Conservation (phyloP, 176 grass and related monocot genomes). For the Carex parvula region DNA sequence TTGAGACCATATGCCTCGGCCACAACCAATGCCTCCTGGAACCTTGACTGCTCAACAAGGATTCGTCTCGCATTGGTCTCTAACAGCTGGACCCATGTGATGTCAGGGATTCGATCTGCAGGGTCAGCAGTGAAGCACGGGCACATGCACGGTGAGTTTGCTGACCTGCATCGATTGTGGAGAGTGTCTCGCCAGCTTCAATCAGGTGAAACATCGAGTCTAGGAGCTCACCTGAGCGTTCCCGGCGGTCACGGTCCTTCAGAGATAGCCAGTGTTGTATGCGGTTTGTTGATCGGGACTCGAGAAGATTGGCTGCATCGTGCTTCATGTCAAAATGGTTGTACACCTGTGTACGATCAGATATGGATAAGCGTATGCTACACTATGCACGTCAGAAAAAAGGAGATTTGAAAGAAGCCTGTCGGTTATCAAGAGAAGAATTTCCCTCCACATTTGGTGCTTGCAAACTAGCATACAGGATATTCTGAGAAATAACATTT, state of each 20-base stretch:
- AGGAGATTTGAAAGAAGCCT: not conserved
- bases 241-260: conserved; percentile 60
- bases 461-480: not conserved
- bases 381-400: not conserved
- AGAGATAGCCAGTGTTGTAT: conserved; percentile 67
- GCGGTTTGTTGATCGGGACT: conserved; percentile 64
- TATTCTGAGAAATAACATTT: not conserved
- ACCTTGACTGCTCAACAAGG: conserved; percentile 84
- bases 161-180: conserved; percentile 81
- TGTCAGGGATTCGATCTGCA: conserved; percentile 93
- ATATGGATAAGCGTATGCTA: not conserved
- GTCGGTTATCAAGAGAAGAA: not conserved
- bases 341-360: conserved; percentile 53
- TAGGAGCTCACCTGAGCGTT: conserved; percentile 55
- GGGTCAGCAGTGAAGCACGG: conserved; percentile 70
- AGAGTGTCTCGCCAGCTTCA: conserved; percentile 75
- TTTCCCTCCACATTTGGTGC: not conserved
- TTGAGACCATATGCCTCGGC: conserved; percentile 87
- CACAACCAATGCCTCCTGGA: conserved; percentile 92
- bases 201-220: conserved; percentile 83
- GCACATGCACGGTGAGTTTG: conserved; percentile 75
- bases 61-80: conserved; percentile 66
- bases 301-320: conserved; percentile 77
- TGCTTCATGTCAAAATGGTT: conserved; percentile 98
- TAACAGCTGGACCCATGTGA: conserved; percentile 74